Conservation (phyloP, 73 alveolate species). For the Loxodes magnus region DNA sequence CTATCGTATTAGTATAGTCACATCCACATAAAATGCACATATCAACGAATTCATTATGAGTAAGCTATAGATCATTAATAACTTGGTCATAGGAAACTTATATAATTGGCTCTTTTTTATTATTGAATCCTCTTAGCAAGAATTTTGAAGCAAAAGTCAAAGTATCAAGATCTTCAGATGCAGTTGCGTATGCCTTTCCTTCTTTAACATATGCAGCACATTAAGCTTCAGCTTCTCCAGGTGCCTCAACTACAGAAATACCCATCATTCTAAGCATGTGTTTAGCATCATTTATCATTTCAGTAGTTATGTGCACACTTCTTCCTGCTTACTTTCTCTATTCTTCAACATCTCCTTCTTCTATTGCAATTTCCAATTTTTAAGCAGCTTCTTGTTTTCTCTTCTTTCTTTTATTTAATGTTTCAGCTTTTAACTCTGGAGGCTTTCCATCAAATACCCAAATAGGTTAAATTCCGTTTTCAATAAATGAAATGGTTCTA, state of each 20-base stretch:
- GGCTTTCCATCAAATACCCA: conserved; percentile 98
- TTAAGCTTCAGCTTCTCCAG: conserved; percentile 94
- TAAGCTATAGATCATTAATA: conserved; percentile 50
- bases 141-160: conserved; percentile 68
- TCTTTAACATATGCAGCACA: conserved; percentile 75
- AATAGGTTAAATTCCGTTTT: conserved; percentile 85
- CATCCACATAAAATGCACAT: conserved; percentile 83
- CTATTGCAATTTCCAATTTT: conserved; percentile 58
- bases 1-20: conserved; percentile 60
- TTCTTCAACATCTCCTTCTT: conserved; percentile 68
- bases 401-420: conserved; percentile 53
- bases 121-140: conserved; percentile 70
- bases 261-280: conserved; percentile 65
- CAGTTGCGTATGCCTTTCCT: conserved; percentile 75
- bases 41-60: conserved; percentile 82
- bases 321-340: conserved; percentile 58
- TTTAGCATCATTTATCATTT: conserved; percentile 86
- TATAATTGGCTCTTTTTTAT: conserved; percentile 65
- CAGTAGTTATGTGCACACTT: conserved; percentile 49
- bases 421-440: conserved; percentile 76
- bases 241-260: conserved; percentile 76
- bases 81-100: conserved; percentile 64
- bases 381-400: conserved; percentile 65
- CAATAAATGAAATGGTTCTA: conserved; percentile 77
- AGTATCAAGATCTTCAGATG: conserved; percentile 92